Evolutionary conservation across 2,329 filamentous ascomycete species (phyloP), one percentile per base, ranked within the genome.

Genomic region (Oidium heveae): DNA sequence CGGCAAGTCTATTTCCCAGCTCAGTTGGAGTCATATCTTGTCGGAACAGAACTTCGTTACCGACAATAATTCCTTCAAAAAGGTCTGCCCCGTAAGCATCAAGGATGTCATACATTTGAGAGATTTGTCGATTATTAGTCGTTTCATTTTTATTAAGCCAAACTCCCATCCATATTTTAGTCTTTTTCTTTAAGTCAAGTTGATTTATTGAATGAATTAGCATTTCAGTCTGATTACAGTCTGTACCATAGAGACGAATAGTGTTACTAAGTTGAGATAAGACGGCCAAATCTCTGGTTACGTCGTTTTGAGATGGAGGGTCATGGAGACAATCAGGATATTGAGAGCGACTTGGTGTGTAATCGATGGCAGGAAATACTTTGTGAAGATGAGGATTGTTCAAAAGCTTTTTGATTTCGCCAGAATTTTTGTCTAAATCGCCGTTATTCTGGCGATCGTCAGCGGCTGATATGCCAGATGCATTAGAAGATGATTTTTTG

Each of bases 191-290:
- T 61, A 95, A 70, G 54, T 82, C 73, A 13, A 96, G 73, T 53
- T 74, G 74, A 56, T 84, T 73, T 61, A 96, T 82, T 20, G 88
- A 81, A 62, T 91, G 81, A 9, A 96, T 71, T 0, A 93, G 77
- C 84, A 96, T 91, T 67, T 94, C 77, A 0, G 89, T 96, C 68
- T 96, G 89, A 68, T 95, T 95, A 74, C 89, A 96, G 69, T 96
- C 89, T 13, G 86, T 96, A 52, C 89, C 89, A 66, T 96, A 96
- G 0, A 95, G 73, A 8, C 89, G 82, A 51, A 96, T 76, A 2
- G 80, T 81, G 65, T 94, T 88, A 57, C 87, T 94, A 46, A 96
- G 72, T 66, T 94, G 87, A 13, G 84, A 87, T 53, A 96, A 77
- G 10, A 95, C 81, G 1, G 91, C 89, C 56, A 95, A 71, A 65